Evolutionary conservation across 106 monocot species (phyloP).

Genomic region (Dioscorea dumetorum): DNA sequence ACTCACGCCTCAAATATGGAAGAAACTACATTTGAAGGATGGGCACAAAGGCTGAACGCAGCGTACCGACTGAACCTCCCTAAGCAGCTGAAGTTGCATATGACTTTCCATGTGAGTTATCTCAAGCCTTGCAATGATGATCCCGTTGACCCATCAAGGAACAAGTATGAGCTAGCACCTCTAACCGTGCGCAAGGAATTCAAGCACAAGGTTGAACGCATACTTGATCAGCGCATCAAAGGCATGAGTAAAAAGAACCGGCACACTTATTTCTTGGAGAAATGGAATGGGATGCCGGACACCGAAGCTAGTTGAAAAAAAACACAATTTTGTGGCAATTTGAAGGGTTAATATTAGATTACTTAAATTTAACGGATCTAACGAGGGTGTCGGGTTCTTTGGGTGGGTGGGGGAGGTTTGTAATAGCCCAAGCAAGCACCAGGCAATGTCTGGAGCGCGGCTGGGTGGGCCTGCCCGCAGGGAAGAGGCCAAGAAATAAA

Average conservation of each 20-base stretch:
- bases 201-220: background rate
- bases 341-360: background rate
- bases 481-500: too few species aligned
- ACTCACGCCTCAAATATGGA: constrained; percentile 2
- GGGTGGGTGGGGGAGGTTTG: too few species aligned
- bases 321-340: background rate
- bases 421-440: too few species aligned
- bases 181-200: background rate
- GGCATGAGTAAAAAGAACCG: background rate
- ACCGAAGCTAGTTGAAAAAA: background rate
- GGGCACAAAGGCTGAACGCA: background rate
- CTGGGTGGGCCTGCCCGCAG: too few species aligned
- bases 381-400: too few species aligned
- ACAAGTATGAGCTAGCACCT: background rate
- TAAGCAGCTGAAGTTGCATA: background rate
- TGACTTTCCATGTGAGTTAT: too few species aligned
- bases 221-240: background rate
- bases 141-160: too few species aligned
- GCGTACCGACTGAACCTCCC: background rate
- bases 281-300: background rate
- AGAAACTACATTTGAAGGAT: background rate
- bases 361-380: background rate
- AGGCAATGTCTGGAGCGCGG: too few species aligned
- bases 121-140: too few species aligned
- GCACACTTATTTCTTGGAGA: too few species aligned